Conservation (phyloP, 2,329 filamentous ascomycete genomes). For the Coniochaeta sp. region DNA sequence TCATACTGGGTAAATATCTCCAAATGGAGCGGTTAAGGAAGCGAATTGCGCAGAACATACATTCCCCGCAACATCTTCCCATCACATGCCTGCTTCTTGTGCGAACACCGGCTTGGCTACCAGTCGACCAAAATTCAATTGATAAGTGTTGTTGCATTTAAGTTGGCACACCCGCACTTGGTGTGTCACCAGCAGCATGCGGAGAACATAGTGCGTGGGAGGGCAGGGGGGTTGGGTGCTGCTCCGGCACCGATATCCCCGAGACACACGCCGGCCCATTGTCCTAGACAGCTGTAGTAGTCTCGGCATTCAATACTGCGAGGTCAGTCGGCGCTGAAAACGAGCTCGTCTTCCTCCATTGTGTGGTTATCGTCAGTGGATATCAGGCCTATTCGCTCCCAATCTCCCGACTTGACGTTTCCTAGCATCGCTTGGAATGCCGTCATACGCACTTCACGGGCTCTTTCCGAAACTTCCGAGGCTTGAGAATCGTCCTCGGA, state of each 20-base stretch:
- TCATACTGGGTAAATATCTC: background rate
- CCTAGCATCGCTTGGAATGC: constrained; percentile 22
- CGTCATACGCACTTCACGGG: constrained; percentile 18
- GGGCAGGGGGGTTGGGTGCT: background rate
- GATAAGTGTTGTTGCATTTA: background rate
- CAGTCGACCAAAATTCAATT: background rate
- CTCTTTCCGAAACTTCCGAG: constrained; percentile 19
- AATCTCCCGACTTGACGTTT: constrained; percentile 14
- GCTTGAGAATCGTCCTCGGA: constrained; percentile 21
- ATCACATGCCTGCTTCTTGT: background rate
- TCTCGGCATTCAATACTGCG: background rate
- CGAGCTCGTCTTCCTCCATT: constrained; percentile 25
- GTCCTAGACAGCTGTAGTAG: background rate
- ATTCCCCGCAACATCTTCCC: background rate
- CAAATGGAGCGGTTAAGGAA: background rate
- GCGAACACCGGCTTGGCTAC: background rate
- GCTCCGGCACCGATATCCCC: background rate
- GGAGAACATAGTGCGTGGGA: background rate
- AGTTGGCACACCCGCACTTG: background rate
- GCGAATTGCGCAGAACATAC: background rate
- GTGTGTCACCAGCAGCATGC: background rate
- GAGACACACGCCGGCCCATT: background rate
- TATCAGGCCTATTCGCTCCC: constrained; percentile 22
- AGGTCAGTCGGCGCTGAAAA: constrained; percentile 8
- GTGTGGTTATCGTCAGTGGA: constrained; percentile 33